A percentile compares a stretch with the other conserved stretches of the same genome.
These are phyloP conservation scores for Cucurbita argyrosperma DNA, from an alignment of 306 rosid genomes.

Conservation along the genomic window DNA sequence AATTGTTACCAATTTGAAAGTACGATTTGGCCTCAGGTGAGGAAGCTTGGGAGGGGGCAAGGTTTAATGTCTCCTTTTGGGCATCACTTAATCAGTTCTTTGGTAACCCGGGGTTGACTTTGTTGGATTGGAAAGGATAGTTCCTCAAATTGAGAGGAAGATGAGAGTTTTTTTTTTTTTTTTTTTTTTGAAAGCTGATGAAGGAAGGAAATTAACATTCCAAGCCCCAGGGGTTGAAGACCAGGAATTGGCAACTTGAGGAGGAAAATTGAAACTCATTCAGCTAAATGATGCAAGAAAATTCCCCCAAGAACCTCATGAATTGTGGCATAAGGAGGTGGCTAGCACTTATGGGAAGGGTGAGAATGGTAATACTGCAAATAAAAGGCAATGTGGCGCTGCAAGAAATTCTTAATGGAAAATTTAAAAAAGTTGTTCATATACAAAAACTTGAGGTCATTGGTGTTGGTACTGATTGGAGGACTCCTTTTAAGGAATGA, in stretches of 20 bases:
- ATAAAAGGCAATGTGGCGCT: neutral
- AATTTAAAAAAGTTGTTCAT: neutral
- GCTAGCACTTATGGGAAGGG: neutral
- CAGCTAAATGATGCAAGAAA: neutral
- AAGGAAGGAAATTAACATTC: neutral
- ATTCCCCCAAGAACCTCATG: neutral
- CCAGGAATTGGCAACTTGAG: neutral
- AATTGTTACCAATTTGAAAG: no score
- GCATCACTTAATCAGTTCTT: neutral
- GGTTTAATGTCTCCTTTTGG: neutral
- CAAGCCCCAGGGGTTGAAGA: neutral
- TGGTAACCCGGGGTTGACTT: neutral
- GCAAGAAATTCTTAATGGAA: neutral
- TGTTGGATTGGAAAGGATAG: neutral
- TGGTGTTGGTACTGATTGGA: neutral
- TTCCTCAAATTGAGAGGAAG: neutral
- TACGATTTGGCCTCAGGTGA: no score
- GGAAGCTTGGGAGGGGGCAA: neutral
- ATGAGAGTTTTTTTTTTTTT: neutral
- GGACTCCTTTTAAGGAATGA: neutral
- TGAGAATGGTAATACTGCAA: neutral
- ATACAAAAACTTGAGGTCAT: neutral
- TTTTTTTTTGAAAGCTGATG: neutral
- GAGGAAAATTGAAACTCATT: neutral
- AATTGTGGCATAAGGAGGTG: neutral